Base-by-base conservation (phyloP, 352 stramenopile species). In the Plasmopara muralis region DNA sequence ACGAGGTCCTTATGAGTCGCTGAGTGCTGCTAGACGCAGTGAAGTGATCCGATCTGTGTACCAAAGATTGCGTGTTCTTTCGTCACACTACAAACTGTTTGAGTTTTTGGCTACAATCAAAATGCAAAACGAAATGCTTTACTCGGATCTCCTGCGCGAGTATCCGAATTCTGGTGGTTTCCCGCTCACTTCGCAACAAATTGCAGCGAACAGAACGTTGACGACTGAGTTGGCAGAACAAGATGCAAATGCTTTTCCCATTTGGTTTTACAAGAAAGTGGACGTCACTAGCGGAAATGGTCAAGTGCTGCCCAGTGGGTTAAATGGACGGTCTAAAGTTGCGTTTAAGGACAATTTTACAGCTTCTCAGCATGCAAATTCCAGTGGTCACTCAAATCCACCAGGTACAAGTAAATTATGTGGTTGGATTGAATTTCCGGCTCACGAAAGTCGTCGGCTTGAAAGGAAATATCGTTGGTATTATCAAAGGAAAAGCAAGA, bases 91-190 rank as follows among this genome's bases (percentile, higher is more conserved):
- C 61, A 89, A 90, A 49, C 59, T 86, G 31, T 92, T 83, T 51
- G 82, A 92, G 70, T 92, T 92, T 53, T 75, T 90, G 57, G 72
- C 80, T 43, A 87, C 69, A 18, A 87, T 92, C 70, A 83, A 84
- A 46, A 50, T 89, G 48, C 82, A 92, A 58, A 92, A 90, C 45
- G 82, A 90, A 61, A 88, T 88, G 76, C 66, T 92, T 15, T 92
- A 88, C 43, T 46, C 37, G 0, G 82, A 92, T 47, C 38, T 92
- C 28, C 67, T 85, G 33, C 66, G 62, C 9, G 68, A 70, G 34
- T 87, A 75, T 38, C 78, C 78, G 0, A 54, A 69, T 28, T 72
- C 62, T 8, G 64, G 54, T 9, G 81, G 81, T 35, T 60, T 84
- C 1, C 77, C 77, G 4, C 48, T 92, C 6, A 66, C 59, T 0